phyloP scores from a whole-genome alignment of 164 flowering plant genomes.

The Protea cynaroides region DNA sequence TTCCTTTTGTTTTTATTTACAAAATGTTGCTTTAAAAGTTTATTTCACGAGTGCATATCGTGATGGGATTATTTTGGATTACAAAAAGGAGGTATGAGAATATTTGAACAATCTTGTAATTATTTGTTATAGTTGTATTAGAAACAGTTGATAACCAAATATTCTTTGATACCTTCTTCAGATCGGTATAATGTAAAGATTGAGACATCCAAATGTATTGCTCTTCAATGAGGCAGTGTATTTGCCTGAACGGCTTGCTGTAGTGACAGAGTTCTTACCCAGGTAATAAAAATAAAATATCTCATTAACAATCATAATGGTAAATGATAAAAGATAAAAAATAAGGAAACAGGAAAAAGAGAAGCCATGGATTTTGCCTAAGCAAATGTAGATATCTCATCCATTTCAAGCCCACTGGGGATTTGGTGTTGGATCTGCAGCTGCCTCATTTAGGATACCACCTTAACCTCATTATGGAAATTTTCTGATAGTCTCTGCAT shows the following conservation, averaged over 20 bases:
- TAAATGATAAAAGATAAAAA: not conserved
- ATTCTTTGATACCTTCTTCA: slow-evolving; percentile 16
- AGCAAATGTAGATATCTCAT: not conserved
- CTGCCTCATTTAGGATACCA: not conserved
- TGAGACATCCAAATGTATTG: slow-evolving; percentile 88
- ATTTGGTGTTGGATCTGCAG: not conserved
- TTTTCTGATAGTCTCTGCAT: too few species aligned
- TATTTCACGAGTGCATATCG: slow-evolving; percentile 43
- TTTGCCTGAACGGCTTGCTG: slow-evolving; percentile 60
- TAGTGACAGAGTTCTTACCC: slow-evolving; percentile 73
- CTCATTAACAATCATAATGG: too few species aligned
- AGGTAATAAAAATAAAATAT: slow-evolving; percentile 37
- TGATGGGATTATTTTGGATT: slow-evolving; percentile 51
- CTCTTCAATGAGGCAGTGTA: slow-evolving; percentile 76
- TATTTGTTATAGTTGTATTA: too few species aligned
- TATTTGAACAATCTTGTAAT: slow-evolving; percentile 28
- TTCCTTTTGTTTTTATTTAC: slow-evolving; percentile 5
- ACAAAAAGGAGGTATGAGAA: too few species aligned
- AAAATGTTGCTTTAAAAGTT: slow-evolving; percentile 82
- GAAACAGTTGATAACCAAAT: not conserved
- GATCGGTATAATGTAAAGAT: slow-evolving; percentile 68
- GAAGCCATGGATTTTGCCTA: not conserved
- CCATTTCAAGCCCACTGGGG: not conserved
- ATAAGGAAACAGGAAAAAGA: not conserved
- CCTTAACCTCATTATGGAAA: not conserved